Conservation (phyloP, 257 asterid species). For the Solanum medicagineum region DNA sequence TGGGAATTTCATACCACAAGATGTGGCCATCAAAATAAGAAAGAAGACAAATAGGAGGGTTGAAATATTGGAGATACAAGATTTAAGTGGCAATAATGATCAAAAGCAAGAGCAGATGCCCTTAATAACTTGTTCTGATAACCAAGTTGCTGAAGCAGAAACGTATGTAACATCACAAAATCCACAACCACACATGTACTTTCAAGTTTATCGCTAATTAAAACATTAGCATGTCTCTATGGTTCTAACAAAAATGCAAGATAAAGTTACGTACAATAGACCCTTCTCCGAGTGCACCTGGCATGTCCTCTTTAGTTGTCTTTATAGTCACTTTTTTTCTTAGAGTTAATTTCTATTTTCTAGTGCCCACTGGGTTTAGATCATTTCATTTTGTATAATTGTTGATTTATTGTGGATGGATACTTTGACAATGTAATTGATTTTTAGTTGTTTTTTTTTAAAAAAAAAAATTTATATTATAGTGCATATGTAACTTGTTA, state of each 20-base stretch:
- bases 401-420: not conserved
- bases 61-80: conserved; percentile 4
- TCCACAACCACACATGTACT: not conserved
- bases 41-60: conserved; percentile 9
- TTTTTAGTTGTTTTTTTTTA: too few relatives aligned
- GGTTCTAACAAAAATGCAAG: too few relatives aligned
- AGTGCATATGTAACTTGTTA: not conserved
- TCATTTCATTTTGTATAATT: not conserved
- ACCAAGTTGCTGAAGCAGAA: not conserved
- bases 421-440: not conserved
- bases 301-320: too few relatives aligned
- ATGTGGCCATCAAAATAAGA: conserved; percentile 6
- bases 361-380: not conserved
- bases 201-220: not conserved
- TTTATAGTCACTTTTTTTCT: not conserved
- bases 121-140: not conserved
- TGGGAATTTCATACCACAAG: conserved; percentile 9
- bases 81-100: not conserved
- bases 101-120: not conserved
- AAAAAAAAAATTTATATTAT: not conserved
- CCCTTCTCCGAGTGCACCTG: too few relatives aligned
- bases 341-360: not conserved
- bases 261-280: too few relatives aligned
- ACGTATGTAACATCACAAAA: not conserved
- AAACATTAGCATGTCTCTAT: not conserved